Conservation (phyloP, 768 basidiomycete genomes). For the Leccinum boreale region DNA sequence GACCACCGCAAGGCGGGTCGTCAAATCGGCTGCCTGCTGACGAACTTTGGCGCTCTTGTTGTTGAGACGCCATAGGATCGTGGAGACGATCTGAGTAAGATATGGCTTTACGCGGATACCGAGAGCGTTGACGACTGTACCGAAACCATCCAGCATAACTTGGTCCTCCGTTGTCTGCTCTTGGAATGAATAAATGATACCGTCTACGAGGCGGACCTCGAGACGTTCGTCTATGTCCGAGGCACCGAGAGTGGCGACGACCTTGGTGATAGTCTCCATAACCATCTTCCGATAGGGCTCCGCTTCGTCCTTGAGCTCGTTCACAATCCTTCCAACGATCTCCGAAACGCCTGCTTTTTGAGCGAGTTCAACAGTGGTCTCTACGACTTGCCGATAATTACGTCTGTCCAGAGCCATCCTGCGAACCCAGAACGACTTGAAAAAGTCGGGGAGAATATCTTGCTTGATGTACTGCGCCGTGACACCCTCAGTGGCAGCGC, state of each 20-base stretch:
- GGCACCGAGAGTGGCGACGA: conserved; percentile 89
- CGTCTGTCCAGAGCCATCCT: conserved; percentile 96
- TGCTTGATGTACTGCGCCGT: conserved; percentile 94
- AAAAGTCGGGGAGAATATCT: conserved; percentile 98
- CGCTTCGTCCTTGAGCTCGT: conserved; percentile 52
- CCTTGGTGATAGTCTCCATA: conserved; percentile 99
- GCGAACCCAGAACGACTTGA: conserved; percentile 98
- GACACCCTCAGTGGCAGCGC: conserved; percentile 97
- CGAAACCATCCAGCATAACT: conserved; percentile 98
- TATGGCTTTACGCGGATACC: conserved; percentile 98
- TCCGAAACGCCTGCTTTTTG: conserved; percentile 96
- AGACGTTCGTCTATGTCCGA: conserved; percentile 96
- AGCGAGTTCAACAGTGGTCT: conserved; percentile 97
- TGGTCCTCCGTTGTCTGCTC: conserved; percentile 99
- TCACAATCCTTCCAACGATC: conserved; percentile 82
- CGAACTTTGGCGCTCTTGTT: conserved; percentile 99
- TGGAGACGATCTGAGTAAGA: conserved; percentile 97
- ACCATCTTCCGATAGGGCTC: conserved; percentile 98
- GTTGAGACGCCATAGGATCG: conserved; percentile 97
- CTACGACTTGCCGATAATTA: conserved; percentile 96
- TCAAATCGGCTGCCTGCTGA: conserved; percentile 98
- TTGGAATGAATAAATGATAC: conserved; percentile 99
- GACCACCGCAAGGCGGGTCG: conserved; percentile 91
- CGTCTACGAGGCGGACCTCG: conserved; percentile 92
- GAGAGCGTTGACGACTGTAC: conserved; percentile 94